Percentiles rank a stretch among this genome's conserved stretches.
Conservation (phyloP, 441 rosid genomes). For the Populus trichocarpa region DNA sequence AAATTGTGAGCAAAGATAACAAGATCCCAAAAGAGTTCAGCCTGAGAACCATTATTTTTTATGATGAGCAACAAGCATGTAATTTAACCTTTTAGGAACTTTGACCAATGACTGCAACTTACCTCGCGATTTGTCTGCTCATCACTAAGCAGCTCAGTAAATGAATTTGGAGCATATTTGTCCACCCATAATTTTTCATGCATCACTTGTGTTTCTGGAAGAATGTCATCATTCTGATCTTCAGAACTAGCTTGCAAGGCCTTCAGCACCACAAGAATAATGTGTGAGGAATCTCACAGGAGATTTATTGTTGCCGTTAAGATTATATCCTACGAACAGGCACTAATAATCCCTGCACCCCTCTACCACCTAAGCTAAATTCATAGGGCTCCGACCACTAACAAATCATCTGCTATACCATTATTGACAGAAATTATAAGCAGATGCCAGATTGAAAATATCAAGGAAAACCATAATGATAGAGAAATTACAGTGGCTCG, state of each 20-base stretch:
- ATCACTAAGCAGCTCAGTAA: constrained; percentile 98
- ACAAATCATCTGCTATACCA: not conserved
- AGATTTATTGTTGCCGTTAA: not conserved
- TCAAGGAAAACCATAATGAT: not conserved
- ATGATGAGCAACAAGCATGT: not conserved
- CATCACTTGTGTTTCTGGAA: constrained; percentile 40
- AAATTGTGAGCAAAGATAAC: constrained; percentile 20
- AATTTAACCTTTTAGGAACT: constrained; percentile 13
- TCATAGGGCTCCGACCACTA: not conserved
- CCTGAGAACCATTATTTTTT: not conserved
- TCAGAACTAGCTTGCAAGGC: constrained; percentile 73
- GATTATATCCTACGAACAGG: not conserved
- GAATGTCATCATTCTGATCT: constrained; percentile 36
- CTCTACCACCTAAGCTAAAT: not conserved
- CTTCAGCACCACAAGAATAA: constrained; percentile 39
- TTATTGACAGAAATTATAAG: not conserved
- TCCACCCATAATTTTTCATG: constrained; percentile 94
- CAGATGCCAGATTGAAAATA: not conserved
- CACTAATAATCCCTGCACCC: not conserved
- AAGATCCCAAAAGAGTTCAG: not conserved
- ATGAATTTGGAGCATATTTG: constrained; percentile 90
- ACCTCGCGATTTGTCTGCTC: constrained; percentile 99
- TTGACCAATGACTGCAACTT: constrained; percentile 2
- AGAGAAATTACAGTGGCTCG: not conserved
- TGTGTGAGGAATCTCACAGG: constrained; percentile 13